A percentile compares a stretch with the other conserved stretches of the same genome.
phyloP scores from a whole-genome alignment of 495 filamentous ascomycete species.

The Pseudomonodictys pantanalensis region DNA sequence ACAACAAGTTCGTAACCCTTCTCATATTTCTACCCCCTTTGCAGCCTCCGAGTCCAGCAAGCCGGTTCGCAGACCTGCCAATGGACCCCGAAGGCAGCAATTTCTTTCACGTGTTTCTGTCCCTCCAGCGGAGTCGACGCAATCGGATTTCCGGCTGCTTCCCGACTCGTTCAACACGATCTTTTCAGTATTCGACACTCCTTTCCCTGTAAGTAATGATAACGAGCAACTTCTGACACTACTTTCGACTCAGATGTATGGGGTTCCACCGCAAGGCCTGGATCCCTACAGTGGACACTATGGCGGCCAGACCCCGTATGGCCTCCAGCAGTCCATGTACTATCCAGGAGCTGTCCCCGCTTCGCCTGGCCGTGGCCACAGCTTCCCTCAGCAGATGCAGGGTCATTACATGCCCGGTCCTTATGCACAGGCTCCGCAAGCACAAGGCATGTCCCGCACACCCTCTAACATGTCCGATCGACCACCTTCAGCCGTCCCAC shows the following conservation, averaged over 20 bases:
- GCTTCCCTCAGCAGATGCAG: constrained; percentile 30
- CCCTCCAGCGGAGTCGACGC: neutral
- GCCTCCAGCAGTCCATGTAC: constrained; percentile 41
- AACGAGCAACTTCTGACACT: constrained; percentile 71
- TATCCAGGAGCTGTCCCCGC: constrained; percentile 34
- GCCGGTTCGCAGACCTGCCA: neutral
- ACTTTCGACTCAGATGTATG: constrained; percentile 54
- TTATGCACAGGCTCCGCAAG: constrained; percentile 53
- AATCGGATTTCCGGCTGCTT: constrained; percentile 25
- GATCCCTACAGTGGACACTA: constrained; percentile 41
- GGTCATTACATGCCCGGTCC: constrained; percentile 45
- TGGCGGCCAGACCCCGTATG: constrained; percentile 48
- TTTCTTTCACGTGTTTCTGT: constrained; percentile 50
- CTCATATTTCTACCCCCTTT: constrained; percentile 8
- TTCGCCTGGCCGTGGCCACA: constrained; percentile 36
- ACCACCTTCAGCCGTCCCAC: constrained; percentile 74
- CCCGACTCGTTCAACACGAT: constrained; percentile 38
- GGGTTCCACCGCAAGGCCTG: constrained; percentile 33
- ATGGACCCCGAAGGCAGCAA: no score
- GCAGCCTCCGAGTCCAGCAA: constrained; percentile 6
- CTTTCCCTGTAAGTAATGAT: constrained; percentile 67
- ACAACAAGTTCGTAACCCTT: constrained; percentile 26
- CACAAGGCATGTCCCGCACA: constrained; percentile 74
- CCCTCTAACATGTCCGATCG: constrained; percentile 79
- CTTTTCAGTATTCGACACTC: constrained; percentile 43